Conservation (phyloP, 1,284 basidiomycete genomes). For the Peniophora sp. region DNA sequence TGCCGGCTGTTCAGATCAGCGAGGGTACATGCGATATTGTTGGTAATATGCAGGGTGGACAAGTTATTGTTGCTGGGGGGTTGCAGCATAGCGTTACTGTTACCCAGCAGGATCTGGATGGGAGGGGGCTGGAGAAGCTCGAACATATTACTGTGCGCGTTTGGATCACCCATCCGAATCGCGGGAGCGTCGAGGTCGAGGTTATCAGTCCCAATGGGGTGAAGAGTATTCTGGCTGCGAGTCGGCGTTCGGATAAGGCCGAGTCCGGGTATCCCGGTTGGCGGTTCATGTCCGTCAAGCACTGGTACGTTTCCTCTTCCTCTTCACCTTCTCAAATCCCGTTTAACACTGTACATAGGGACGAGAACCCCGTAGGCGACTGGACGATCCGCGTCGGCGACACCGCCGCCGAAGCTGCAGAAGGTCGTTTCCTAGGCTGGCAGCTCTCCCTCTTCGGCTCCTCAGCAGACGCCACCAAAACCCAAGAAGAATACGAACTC, state of each 20-base stretch:
- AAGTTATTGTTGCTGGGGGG: conserved; percentile 62
- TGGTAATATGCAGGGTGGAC: conserved; percentile 57
- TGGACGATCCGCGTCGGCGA: conserved; percentile 91
- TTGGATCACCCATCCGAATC: conserved; percentile 81
- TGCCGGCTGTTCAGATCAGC: conserved; percentile 62
- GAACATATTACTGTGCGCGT: conserved; percentile 94
- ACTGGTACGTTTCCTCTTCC: conserved; percentile 63
- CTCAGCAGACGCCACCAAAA: conserved; percentile 65
- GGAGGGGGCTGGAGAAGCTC: conserved; percentile 78
- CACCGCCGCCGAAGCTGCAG: conserved; percentile 46
- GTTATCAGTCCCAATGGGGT: conserved; percentile 83
- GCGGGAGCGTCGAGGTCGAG: conserved; percentile 94
- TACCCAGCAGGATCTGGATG: conserved; percentile 61
- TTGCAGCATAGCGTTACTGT: conserved; percentile 63
- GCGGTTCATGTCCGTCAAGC: conserved; percentile 98
- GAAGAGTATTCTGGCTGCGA: conserved; percentile 76
- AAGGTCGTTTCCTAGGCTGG: conserved; percentile 88
- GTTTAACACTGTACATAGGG: conserved; percentile 47
- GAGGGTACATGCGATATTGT: conserved; percentile 53
- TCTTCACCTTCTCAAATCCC: background rate
- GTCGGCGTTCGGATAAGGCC: conserved; percentile 64
- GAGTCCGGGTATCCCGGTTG: conserved; percentile 81
- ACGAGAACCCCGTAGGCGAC: conserved; percentile 85
- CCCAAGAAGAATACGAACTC: conserved; percentile 53
- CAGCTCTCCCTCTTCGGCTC: conserved; percentile 92